These are phyloP conservation scores for Leucocoprinus leucothites DNA, from an alignment of 768 basidiomycete genomes.

Conservation along the genomic window DNA sequence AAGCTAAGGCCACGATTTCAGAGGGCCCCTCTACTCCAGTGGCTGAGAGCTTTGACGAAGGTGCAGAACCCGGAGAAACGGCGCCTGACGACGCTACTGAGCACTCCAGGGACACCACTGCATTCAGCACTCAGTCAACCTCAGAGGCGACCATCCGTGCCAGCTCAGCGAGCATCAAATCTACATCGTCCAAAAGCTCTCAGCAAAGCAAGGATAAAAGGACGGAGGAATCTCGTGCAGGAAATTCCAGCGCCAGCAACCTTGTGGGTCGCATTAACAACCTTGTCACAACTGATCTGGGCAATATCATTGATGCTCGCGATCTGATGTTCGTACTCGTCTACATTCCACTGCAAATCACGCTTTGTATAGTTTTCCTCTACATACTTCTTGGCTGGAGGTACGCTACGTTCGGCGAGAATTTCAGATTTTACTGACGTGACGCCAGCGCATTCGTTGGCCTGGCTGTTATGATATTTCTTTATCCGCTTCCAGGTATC, in stretches of 20 bases:
- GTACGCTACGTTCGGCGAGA: slow-evolving; percentile 23
- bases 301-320: slow-evolving; percentile 33
- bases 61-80: not conserved
- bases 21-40: slow-evolving; percentile 16
- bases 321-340: slow-evolving; percentile 34
- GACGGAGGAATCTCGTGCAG: not conserved
- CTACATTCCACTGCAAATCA: slow-evolving; percentile 40
- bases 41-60: not conserved
- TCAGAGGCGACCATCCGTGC: not conserved
- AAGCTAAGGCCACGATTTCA: slow-evolving; percentile 11
- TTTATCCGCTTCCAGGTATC: slow-evolving; percentile 59
- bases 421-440: slow-evolving; percentile 14
- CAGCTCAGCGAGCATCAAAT: slow-evolving; percentile 7
- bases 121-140: not conserved
- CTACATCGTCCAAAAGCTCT: slow-evolving; percentile 1
- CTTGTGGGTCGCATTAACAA: slow-evolving; percentile 79
- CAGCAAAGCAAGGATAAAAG: not conserved
- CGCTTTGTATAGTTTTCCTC: slow-evolving; percentile 39
- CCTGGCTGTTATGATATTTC: slow-evolving; percentile 45
- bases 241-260: slow-evolving; percentile 28
- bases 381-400: slow-evolving; percentile 48
- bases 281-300: slow-evolving; percentile 64
- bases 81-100: not conserved
- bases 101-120: slow-evolving; percentile 9
- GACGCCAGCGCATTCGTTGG: slow-evolving; percentile 53